phyloP scores from a whole-genome alignment of 768 basidiomycete species.

The Mycena pura region DNA sequence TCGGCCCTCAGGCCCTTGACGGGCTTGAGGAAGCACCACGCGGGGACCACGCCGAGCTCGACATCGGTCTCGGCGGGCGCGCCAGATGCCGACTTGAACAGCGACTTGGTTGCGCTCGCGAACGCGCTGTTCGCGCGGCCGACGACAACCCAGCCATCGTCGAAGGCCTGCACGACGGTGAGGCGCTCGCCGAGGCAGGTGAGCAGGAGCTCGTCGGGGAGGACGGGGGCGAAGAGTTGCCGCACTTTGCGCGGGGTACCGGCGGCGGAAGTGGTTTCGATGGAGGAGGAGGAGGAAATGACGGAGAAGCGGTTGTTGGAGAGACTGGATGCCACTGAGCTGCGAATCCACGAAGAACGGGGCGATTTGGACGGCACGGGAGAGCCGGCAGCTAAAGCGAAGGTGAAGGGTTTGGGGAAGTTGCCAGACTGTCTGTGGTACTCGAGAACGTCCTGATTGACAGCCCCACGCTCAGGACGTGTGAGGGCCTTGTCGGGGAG shows the following conservation, averaged over 20 bases:
- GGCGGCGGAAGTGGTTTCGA: conserved; percentile 37
- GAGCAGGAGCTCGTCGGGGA: conserved; percentile 76
- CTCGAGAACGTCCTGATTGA: conserved; percentile 50
- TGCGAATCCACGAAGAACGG: conserved; percentile 37
- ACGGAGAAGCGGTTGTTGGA: conserved; percentile 49
- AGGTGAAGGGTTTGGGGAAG: conserved; percentile 51
- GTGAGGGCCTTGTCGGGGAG: conserved; percentile 59
- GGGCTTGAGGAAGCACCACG: conserved; percentile 78
- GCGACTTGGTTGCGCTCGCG: conserved; percentile 42
- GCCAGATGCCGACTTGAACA: conserved; percentile 42
- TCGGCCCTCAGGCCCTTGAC: conserved; percentile 63
- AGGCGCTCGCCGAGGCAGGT: conserved; percentile 61
- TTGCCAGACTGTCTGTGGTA: conserved; percentile 51
- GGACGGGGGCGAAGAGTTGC: conserved; percentile 70
- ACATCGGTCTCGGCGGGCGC: conserved; percentile 44
- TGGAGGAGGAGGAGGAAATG: conserved; percentile 44
- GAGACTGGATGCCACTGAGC: conserved; percentile 38
- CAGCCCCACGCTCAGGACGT: conserved; percentile 36
- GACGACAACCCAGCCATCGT: conserved; percentile 84
- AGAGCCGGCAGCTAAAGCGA: conserved; percentile 41
- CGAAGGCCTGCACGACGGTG: conserved; percentile 68
- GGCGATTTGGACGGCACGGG: conserved; percentile 29
- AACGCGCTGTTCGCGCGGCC: conserved; percentile 53
- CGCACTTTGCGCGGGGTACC: conserved; percentile 60
- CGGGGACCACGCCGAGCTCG: conserved; percentile 76